Evolutionary conservation across 192 early-diverging fungal species (phyloP).

Genomic region (Umbelopsis sp.): DNA sequence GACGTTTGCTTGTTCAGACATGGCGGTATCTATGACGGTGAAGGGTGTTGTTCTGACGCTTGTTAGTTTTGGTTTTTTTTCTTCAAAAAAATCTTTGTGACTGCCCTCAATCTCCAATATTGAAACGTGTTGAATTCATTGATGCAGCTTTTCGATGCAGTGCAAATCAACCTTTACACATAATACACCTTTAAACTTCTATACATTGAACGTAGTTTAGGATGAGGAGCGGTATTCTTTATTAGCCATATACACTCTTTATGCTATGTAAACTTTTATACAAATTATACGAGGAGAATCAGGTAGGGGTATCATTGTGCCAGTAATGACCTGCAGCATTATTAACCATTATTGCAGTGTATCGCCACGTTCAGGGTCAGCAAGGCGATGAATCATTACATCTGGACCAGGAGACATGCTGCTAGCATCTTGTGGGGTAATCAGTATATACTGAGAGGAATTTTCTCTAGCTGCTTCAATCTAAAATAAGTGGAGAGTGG

Average conservation of each 20-base stretch:
- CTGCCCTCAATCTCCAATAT: background rate
- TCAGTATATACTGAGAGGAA: conserved; percentile 90
- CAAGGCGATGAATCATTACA: conserved; percentile 59
- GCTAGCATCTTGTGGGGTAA: conserved; percentile 91
- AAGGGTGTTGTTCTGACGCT: background rate
- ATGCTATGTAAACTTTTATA: background rate
- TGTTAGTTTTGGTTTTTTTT: background rate
- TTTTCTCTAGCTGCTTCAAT: conserved; percentile 76
- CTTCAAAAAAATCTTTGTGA: conserved; percentile 13
- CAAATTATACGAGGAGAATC: background rate
- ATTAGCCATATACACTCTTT: background rate
- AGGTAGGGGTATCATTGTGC: background rate
- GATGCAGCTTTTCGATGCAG: no score
- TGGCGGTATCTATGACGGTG: conserved; percentile 17
- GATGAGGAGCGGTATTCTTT: no score
- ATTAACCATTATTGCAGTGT: background rate
- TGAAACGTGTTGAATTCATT: no score
- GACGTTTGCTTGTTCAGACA: conserved; percentile 40
- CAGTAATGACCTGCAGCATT: background rate
- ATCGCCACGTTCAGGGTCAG: conserved; percentile 54
- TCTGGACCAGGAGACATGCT: conserved; percentile 59
- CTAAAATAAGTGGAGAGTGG: conserved; percentile 21
- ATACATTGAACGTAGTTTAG: no score
- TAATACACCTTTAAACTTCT: no score
- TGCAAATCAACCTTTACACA: no score